Conservation (phyloP, 148 eudicot genomes). For the Fagopyrum tataricum region DNA sequence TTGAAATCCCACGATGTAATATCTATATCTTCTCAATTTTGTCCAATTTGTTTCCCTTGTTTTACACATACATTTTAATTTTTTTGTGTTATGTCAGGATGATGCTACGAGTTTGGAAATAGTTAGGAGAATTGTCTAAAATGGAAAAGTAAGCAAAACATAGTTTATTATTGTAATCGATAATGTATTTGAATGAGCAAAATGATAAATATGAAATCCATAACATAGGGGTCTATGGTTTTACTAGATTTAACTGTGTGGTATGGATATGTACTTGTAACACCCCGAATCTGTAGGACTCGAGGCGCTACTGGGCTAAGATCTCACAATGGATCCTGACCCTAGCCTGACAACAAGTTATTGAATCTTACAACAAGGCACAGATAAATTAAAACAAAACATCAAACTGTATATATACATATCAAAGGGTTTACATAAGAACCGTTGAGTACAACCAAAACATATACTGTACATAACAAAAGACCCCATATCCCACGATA, state of each 20-base stretch:
- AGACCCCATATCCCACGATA: too few species aligned
- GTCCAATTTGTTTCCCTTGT: background rate
- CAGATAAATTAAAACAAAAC: too few species aligned
- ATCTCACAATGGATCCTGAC: too few species aligned
- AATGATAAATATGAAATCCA: background rate
- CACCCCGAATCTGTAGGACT: too few species aligned
- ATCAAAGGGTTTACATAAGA: too few species aligned
- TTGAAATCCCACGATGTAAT: background rate
- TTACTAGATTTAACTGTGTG: background rate
- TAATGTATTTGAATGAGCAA: background rate
- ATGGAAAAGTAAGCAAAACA: constrained; percentile 2
- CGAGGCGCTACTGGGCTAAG: too few species aligned
- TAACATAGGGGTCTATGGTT: background rate
- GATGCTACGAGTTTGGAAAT: constrained; percentile 1
- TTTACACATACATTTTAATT: background rate
- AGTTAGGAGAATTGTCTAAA: constrained; percentile 7
- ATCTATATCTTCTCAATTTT: background rate
- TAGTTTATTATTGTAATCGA: background rate
- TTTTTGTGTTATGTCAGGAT: background rate
- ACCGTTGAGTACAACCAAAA: too few species aligned
- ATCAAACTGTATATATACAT: too few species aligned
- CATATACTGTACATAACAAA: too few species aligned
- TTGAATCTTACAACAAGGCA: too few species aligned
- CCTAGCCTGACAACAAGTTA: too few species aligned
- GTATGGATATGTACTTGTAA: too few species aligned